Conservation (phyloP, 2,329 filamentous ascomycete genomes). For the Coniella vitis region DNA sequence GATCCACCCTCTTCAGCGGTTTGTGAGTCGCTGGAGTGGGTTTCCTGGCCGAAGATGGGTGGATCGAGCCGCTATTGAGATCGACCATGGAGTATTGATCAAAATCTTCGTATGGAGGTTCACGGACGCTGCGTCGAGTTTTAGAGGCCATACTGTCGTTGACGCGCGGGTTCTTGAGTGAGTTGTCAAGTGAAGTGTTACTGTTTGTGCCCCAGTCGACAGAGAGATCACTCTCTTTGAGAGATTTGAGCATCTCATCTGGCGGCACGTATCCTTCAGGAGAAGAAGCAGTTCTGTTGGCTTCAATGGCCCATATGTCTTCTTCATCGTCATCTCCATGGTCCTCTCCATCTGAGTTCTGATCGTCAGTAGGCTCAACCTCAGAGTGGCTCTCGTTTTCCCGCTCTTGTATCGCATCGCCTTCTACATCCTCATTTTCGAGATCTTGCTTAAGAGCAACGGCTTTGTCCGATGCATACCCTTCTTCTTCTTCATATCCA, state of each 20-base stretch:
- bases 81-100: constrained; percentile 14
- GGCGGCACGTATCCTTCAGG: constrained; percentile 17
- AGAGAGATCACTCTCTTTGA: constrained; percentile 25
- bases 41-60: constrained; percentile 24
- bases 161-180: not conserved
- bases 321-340: constrained; percentile 32
- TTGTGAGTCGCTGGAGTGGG: constrained; percentile 20
- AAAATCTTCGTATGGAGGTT: constrained; percentile 3
- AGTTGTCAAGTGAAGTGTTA: constrained; percentile 4
- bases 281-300: constrained; percentile 37
- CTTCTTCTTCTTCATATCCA: not conserved
- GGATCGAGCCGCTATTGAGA: constrained; percentile 18
- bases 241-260: constrained; percentile 18
- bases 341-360: constrained; percentile 32
- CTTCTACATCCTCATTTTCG: too few relatives aligned
- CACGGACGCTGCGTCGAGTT: constrained; percentile 1
- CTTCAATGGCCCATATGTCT: constrained; percentile 54
- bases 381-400: constrained; percentile 7
- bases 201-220: constrained; percentile 17
- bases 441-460: too few relatives aligned
- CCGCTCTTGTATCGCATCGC: constrained; percentile 8
- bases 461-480: too few relatives aligned
- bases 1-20: constrained; percentile 35
- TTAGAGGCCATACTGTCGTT: constrained; percentile 4
- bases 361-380: constrained; percentile 13